Conservation (phyloP, 2,329 filamentous ascomycete genomes). For the Mariannaea elegans region DNA sequence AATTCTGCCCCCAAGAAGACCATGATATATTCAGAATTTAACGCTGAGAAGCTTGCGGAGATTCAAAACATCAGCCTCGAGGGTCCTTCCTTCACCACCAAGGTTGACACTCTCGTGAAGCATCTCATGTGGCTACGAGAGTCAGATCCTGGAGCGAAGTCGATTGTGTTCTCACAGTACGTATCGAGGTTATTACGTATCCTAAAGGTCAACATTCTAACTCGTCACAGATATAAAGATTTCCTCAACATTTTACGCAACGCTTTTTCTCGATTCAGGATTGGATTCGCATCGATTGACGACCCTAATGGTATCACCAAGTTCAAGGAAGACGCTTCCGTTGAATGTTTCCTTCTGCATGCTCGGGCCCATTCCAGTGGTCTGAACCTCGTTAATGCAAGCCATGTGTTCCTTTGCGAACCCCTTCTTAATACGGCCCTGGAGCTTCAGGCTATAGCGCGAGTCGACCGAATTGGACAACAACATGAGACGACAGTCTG, state of each 20-base stretch:
- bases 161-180: conserved; percentile 90
- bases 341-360: conserved; percentile 89
- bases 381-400: conserved; percentile 91
- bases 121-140: conserved; percentile 88
- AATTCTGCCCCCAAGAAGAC: conserved; percentile 43
- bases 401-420: conserved; percentile 93
- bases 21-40: conserved; percentile 81
- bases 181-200: conserved; percentile 17
- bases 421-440: conserved; percentile 92
- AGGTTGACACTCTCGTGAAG: conserved; percentile 83
- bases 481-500: conserved; percentile 88
- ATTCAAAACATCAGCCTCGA: conserved; percentile 84
- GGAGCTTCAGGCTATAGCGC: conserved; percentile 92
- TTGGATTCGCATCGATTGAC: conserved; percentile 77
- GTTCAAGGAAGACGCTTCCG: conserved; percentile 78
- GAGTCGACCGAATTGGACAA: conserved; percentile 95
- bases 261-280: conserved; percentile 76
- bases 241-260: conserved; percentile 78
- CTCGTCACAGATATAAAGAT: conserved; percentile 65
- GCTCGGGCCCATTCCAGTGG: conserved; percentile 89
- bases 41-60: conserved; percentile 73
- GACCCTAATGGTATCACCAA: conserved; percentile 72
- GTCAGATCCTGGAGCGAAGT: conserved; percentile 86
- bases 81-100: conserved; percentile 82
- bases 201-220: conserved; percentile 16